These are phyloP conservation scores for Metschnikowia borealis DNA, from an alignment of 805 yeast genomes.

Conservation along the genomic window DNA sequence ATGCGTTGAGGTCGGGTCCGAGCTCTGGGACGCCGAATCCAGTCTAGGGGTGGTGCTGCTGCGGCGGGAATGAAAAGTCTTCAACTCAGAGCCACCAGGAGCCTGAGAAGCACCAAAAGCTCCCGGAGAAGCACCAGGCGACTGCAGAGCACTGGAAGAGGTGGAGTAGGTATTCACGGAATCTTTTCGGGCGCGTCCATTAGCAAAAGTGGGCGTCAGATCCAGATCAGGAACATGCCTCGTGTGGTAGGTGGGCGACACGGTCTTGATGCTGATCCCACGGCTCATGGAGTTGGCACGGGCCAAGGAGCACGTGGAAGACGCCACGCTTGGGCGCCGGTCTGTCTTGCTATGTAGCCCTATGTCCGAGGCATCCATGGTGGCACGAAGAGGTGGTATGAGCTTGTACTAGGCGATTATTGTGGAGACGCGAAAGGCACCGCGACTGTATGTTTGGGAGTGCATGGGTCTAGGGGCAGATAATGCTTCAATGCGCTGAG, in stretches of 20 bases:
- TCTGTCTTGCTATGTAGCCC: background rate
- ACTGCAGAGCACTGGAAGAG: background rate
- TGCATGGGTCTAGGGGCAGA: background rate
- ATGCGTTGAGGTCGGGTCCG: background rate
- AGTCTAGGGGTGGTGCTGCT: background rate
- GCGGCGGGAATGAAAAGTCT: slow-evolving; percentile 3
- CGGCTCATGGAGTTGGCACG: slow-evolving; percentile 19
- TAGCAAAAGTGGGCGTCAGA: background rate
- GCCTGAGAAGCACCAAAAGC: background rate
- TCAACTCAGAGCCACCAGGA: background rate
- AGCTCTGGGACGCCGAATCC: background rate
- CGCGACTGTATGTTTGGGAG: background rate
- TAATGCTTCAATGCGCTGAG: too few species aligned
- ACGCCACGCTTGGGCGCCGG: background rate
- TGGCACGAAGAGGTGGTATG: slow-evolving; percentile 1
- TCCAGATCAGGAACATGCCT: background rate
- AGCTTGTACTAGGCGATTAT: slow-evolving; percentile 1
- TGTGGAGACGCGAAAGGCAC: slow-evolving; percentile 5
- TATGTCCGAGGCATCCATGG: background rate
- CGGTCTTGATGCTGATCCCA: slow-evolving; percentile 31
- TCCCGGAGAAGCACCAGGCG: background rate
- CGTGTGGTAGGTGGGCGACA: slow-evolving; percentile 6
- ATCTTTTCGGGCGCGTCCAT: background rate
- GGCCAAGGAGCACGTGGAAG: background rate
- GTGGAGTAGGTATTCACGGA: background rate